Conservation (phyloP, 139 green algal species). For the Coelastrella sp. region DNA sequence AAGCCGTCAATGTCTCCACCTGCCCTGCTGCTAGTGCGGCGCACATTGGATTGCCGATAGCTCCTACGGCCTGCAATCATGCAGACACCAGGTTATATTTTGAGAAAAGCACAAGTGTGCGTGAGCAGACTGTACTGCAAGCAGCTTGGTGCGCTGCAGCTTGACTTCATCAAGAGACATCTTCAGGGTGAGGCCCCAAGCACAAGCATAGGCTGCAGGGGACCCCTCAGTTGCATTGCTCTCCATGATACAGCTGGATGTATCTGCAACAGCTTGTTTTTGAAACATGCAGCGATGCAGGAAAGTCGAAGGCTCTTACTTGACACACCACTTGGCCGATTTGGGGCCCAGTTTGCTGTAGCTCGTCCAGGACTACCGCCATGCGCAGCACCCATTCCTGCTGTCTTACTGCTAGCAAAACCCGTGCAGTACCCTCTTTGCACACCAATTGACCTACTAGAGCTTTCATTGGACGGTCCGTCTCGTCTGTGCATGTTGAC, state of each 20-base stretch:
- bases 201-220: too few relatives aligned
- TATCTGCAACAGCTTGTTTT: too few relatives aligned
- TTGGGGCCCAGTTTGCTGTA: slow-evolving; percentile 4
- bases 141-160: too few relatives aligned
- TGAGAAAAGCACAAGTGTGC: too few relatives aligned
- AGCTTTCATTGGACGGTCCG: slow-evolving; percentile 1
- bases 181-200: too few relatives aligned
- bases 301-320: too few relatives aligned
- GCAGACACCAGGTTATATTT: too few relatives aligned
- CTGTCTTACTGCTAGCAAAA: not conserved
- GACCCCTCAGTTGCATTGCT: too few relatives aligned
- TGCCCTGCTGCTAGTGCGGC: slow-evolving; percentile 43
- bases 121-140: too few relatives aligned
- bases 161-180: too few relatives aligned
- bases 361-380: not conserved
- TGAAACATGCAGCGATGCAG: too few relatives aligned
- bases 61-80: slow-evolving; percentile 8
- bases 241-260: too few relatives aligned
- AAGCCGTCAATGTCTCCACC: slow-evolving; percentile 17
- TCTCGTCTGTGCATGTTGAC: not conserved
- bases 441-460: not conserved
- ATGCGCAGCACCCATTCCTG: not conserved
- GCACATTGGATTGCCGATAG: slow-evolving; percentile 22
- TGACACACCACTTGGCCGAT: not conserved
- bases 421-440: not conserved